phyloP scores from a whole-genome alignment of 2,329 filamentous ascomycete species.

The Pestalotiopsis sp. region DNA sequence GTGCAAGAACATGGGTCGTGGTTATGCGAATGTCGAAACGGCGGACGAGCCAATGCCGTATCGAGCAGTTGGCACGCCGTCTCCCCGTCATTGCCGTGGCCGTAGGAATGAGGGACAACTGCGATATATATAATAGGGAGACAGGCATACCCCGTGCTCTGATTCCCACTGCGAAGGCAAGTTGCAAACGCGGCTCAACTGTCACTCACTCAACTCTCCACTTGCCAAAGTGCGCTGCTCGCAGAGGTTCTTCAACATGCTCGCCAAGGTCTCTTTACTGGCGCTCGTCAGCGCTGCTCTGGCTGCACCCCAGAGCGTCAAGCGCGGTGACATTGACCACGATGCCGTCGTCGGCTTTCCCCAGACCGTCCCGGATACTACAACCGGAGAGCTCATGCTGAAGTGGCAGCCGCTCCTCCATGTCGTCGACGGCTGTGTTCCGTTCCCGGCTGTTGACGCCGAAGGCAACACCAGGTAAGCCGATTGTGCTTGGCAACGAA shows the following conservation, averaged over 20 bases:
- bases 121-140: neutral
- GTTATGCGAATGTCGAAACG: neutral
- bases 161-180: neutral
- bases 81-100: neutral
- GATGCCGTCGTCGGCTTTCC: conserved; percentile 12
- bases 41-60: neutral
- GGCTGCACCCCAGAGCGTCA: neutral
- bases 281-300: conserved; percentile 9
- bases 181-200: neutral
- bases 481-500: neutral
- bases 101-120: neutral
- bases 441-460: conserved; percentile 11
- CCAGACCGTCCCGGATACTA: neutral
- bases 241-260: neutral
- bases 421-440: conserved; percentile 12
- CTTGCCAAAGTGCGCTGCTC: neutral
- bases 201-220: no score
- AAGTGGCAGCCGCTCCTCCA: conserved; percentile 7
- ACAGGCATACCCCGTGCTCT: neutral
- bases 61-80: neutral
- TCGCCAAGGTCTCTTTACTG: conserved; percentile 1
- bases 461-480: conserved; percentile 10
- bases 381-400: conserved; percentile 5
- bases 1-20: neutral
- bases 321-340: conserved; percentile 4